These are phyloP conservation scores for Flaveria bidentis DNA, from an alignment of 129 eudicot species.

Conservation along the genomic window DNA sequence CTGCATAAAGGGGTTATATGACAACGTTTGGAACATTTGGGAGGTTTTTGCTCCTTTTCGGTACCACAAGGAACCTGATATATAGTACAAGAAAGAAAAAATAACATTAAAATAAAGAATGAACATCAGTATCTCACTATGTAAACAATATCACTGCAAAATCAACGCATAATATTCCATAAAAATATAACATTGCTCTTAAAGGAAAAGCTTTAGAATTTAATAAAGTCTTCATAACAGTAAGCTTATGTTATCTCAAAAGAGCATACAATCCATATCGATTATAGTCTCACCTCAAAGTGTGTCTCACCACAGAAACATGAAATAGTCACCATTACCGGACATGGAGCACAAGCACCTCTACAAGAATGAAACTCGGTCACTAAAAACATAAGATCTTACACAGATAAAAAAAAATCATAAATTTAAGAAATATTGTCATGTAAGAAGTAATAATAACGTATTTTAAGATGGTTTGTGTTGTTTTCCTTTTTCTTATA, in stretches of 20 bases:
- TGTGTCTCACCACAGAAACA: constrained; percentile 90
- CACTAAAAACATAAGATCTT: neutral
- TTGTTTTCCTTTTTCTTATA: neutral
- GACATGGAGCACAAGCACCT: constrained; percentile 99
- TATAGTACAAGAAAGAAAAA: constrained; percentile 14
- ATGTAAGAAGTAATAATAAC: neutral
- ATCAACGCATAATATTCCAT: neutral
- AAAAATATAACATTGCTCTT: constrained; percentile 7
- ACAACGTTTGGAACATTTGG: constrained; percentile 80
- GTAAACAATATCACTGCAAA: neutral
- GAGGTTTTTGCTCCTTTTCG: constrained; percentile 90
- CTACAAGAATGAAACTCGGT: constrained; percentile 46
- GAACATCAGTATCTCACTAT: neutral
- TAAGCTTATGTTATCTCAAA: neutral
- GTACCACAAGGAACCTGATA: constrained; percentile 97
- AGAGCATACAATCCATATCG: constrained; percentile 11
- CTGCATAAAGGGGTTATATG: constrained; percentile 69
- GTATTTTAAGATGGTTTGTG: neutral
- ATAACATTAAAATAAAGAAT: constrained; percentile 14
- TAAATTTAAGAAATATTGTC: neutral
- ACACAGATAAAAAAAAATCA: neutral
- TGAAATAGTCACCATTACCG: constrained; percentile 91
- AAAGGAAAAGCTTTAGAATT: neutral
- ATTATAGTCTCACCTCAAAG: constrained; percentile 66
- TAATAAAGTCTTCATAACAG: neutral